A percentile compares a stretch with the other conserved stretches of the same genome.
These are phyloP conservation scores for Yamadazyma atmosphaerica DNA, from an alignment of 1,139 yeast species.

Conservation along the genomic window DNA sequence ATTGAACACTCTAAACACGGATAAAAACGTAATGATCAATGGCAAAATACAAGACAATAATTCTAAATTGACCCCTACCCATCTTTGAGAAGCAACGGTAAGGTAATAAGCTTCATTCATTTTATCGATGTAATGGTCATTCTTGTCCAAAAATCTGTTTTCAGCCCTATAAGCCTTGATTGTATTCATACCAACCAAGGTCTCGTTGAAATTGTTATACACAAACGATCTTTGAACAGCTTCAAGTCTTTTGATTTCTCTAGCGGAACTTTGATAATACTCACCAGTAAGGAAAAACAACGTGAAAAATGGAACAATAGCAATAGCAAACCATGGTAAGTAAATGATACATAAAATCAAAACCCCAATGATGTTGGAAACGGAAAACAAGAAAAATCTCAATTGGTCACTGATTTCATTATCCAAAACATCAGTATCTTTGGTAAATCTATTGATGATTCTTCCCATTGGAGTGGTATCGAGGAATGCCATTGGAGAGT, in stretches of 20 bases:
- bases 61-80: constrained; percentile 46
- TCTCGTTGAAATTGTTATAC: constrained; percentile 47
- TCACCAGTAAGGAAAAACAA: constrained; percentile 35
- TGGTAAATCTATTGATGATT: constrained; percentile 55
- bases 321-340: constrained; percentile 49
- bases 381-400: constrained; percentile 41
- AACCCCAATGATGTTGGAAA: constrained; percentile 43
- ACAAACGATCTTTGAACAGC: constrained; percentile 47
- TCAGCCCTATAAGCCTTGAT: constrained; percentile 40
- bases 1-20: constrained; percentile 40
- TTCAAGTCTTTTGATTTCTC: constrained; percentile 48
- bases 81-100: constrained; percentile 45
- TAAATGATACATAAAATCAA: constrained; percentile 43
- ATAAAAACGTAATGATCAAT: constrained; percentile 38
- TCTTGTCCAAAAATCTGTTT: constrained; percentile 31
- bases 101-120: constrained; percentile 48
- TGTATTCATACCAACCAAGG: constrained; percentile 46
- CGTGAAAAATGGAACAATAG: constrained; percentile 43
- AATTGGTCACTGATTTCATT: constrained; percentile 48
- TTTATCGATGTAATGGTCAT: constrained; percentile 34
- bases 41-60: constrained; percentile 40
- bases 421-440: constrained; percentile 49
- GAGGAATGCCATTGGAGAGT: constrained; percentile 47
- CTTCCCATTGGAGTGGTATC: constrained; percentile 49
- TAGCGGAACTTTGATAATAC: constrained; percentile 43